phyloP scores from a whole-genome alignment of 2,329 filamentous ascomycete genomes.

The Botrytis galanthina region DNA sequence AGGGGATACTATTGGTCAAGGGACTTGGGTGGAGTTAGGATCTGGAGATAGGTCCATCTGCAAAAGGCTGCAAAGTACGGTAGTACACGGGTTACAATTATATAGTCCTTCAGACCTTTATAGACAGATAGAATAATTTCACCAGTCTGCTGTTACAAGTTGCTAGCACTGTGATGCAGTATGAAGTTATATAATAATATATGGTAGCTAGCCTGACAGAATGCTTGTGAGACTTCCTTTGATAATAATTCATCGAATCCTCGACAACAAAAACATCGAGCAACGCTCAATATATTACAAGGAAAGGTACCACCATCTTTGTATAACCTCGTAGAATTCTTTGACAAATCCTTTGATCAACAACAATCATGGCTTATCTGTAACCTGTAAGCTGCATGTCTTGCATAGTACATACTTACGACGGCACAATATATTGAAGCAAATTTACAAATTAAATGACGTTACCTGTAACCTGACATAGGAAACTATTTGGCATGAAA shows the following conservation, averaged over 20 bases:
- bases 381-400: neutral
- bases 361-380: neutral
- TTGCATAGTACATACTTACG: neutral
- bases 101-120: neutral
- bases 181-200: neutral
- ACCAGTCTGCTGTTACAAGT: neutral
- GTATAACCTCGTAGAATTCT: neutral
- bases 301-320: neutral
- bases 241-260: neutral
- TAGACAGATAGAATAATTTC: neutral
- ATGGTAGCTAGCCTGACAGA: neutral
- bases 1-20: neutral
- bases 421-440: neutral
- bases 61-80: neutral
- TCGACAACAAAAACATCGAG: neutral
- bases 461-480: neutral
- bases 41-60: neutral
- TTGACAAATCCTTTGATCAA: neutral
- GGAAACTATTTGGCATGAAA: neutral
- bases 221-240: neutral
- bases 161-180: neutral
- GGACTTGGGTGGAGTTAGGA: no score
- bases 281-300: neutral
- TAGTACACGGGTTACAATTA: neutral
- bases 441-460: neutral